Percentiles rank a stretch among this genome's conserved stretches.
These are phyloP conservation scores for Mycena leptocephala DNA, from an alignment of 768 basidiomycete species.

Conservation along the genomic window DNA sequence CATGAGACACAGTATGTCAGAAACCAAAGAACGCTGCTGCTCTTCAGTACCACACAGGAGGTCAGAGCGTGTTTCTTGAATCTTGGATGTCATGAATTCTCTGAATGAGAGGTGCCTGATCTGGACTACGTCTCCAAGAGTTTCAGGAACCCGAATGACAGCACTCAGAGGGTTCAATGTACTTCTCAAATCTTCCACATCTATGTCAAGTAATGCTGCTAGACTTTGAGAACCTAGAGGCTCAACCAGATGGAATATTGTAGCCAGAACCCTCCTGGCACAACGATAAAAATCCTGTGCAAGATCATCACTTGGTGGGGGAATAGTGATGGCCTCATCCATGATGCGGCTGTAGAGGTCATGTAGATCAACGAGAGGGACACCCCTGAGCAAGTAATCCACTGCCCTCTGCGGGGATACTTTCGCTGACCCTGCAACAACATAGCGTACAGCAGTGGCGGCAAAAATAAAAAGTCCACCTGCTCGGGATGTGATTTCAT, in stretches of 20 bases:
- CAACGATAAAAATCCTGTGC: neutral
- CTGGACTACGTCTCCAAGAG: neutral
- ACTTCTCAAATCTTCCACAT: neutral
- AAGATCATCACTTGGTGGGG: neutral
- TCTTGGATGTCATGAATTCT: neutral
- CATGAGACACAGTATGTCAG: neutral
- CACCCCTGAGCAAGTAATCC: neutral
- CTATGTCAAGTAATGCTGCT: neutral
- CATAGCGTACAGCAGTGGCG: neutral
- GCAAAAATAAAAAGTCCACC: neutral
- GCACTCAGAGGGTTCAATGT: slow-evolving; percentile 4
- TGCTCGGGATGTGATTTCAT: neutral
- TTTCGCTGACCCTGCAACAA: neutral
- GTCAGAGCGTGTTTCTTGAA: neutral
- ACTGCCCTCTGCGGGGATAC: neutral
- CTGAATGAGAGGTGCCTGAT: slow-evolving; percentile 16
- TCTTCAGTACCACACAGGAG: neutral
- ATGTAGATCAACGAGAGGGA: neutral
- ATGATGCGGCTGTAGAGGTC: neutral
- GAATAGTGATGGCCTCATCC: neutral
- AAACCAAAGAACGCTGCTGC: neutral
- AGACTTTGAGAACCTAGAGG: neutral
- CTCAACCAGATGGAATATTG: neutral
- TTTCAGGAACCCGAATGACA: neutral
- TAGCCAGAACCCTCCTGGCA: neutral